Evolutionary conservation across 352 stramenopile genomes (phyloP).

Genomic region (Pythium rhizo-oryzae): DNA sequence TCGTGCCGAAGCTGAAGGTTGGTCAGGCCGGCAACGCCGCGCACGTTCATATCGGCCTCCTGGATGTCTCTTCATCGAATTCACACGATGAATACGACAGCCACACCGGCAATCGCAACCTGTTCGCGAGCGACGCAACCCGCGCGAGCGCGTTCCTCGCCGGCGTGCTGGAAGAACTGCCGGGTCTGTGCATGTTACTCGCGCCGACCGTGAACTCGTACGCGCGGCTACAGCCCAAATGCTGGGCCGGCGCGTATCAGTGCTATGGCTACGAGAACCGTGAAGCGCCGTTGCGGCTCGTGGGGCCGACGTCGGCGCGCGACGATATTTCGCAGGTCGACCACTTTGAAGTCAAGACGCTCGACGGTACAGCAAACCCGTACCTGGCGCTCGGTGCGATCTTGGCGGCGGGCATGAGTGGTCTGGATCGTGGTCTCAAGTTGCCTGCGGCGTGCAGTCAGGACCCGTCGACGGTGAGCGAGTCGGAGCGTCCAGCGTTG

Average conservation of each 20-base stretch:
- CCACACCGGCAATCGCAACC: too few relatives aligned
- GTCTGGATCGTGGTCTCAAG: slow-evolving; percentile 14
- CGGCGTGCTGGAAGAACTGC: slow-evolving; percentile 30
- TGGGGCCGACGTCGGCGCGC: slow-evolving; percentile 9
- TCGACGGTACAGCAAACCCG: slow-evolving; percentile 36
- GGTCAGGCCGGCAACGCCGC: slow-evolving; percentile 26
- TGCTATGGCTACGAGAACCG: slow-evolving; percentile 44
- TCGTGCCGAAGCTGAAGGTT: slow-evolving; percentile 28
- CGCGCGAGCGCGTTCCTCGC: slow-evolving; percentile 21
- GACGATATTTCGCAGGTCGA: slow-evolving; percentile 9
- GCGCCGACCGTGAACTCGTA: slow-evolving; percentile 35
- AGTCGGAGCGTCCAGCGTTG: slow-evolving; percentile 9
- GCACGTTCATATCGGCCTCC: slow-evolving; percentile 30
- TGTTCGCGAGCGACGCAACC: slow-evolving; percentile 10
- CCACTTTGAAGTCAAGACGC: slow-evolving; percentile 40
- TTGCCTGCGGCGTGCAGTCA: slow-evolving; percentile 13
- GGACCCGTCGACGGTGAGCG: slow-evolving; percentile 22
- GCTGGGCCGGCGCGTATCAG: slow-evolving; percentile 36
- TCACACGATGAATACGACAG: too few relatives aligned
- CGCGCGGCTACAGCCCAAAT: slow-evolving; percentile 33
- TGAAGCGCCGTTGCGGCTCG: slow-evolving; percentile 33
- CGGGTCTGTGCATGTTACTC: slow-evolving; percentile 30
- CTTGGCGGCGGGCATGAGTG: slow-evolving; percentile 31
- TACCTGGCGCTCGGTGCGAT: slow-evolving; percentile 34
- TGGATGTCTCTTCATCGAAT: too few relatives aligned